Evolutionary conservation across 1,284 basidiomycete species (phyloP), one percentile per base, ranked within the genome.

Genomic region (Mycena citricolor): DNA sequence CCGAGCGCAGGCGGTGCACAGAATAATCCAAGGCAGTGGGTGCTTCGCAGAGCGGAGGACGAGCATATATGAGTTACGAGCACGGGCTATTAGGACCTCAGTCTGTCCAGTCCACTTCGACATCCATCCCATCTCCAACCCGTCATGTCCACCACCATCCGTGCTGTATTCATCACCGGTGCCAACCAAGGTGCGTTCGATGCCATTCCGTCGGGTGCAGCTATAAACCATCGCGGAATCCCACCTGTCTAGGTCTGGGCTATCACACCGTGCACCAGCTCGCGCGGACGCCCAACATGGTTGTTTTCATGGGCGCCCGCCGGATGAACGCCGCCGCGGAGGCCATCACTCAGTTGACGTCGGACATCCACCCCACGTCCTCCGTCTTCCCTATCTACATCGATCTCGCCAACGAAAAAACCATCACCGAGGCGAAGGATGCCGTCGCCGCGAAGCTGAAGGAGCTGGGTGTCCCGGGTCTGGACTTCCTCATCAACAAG

Each of bases 231-330:
- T n/a, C n/a, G n/a, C n/a, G n/a, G n/a, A n/a, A n/a, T n/a, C n/a
- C n/a, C n/a, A n/a, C n/a, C n/a, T n/a, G n/a, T n/a, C n/a, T n/a
- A 28, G 36, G 36, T 19, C 12, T 38, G 23, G 36, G 36, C 10
- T 7, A 12, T 5, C 36, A 38, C 23, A 25, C 36, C 7, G 36
- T 38, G 8, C 36, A 38, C 22, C 36, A 38, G 23, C 20, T 38
- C 22, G 36, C 22, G 17, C 13, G 8, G 12, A 25, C 36, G 20
- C 8, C 8, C 7, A 38, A 38, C 23, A 17, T 28, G 5, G 23
- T 38, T 17, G 36, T 38, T 25, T 38, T 38, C 23, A 38, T 38
- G 36, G 36, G 36, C 23, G 29, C 38, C 28, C 24, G 38, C 6
- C 29, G 32, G 19, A 25, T 39, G 13, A 12, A 16, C 6, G 23